phyloP scores from a whole-genome alignment of 2,329 filamentous ascomycete species.

The Apiospora phragmitis region DNA sequence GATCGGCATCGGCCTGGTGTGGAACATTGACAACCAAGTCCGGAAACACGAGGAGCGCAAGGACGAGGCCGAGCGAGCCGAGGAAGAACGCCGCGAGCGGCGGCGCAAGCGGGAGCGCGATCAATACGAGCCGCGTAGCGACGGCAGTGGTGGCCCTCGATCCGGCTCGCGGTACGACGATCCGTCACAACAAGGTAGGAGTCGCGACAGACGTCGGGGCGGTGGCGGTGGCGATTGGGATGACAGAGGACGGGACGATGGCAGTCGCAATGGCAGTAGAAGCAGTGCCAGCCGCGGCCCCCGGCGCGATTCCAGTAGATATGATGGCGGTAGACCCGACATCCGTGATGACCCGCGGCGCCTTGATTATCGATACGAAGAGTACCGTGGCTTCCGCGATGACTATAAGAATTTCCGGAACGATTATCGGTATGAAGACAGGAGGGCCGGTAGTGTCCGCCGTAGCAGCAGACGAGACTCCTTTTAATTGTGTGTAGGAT shows the following conservation, averaged over 20 bases:
- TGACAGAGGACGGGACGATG: background rate
- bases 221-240: background rate
- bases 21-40: conserved; percentile 43
- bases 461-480: conserved; percentile 28
- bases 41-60: conserved; percentile 32
- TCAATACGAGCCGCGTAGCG: conserved; percentile 13
- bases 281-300: conserved; percentile 6
- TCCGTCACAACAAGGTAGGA: background rate
- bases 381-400: conserved; percentile 18
- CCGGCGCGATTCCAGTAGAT: conserved; percentile 1
- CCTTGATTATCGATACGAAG: conserved; percentile 9
- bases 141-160: conserved; percentile 4
- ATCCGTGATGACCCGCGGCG: background rate
- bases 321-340: background rate
- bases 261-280: background rate
- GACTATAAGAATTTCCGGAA: conserved; percentile 18
- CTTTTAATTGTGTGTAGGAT: conserved; percentile 13
- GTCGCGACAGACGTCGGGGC: background rate
- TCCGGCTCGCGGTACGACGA: background rate
- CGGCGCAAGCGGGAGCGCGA: conserved; percentile 18
- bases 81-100: conserved; percentile 22
- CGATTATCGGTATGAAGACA: conserved; percentile 19
- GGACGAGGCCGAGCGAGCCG: conserved; percentile 26
- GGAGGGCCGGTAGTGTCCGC: conserved; percentile 14
- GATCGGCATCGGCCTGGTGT: conserved; percentile 38